Base-by-base conservation (phyloP, 495 filamentous ascomycete species). In the Xylaria intraflava region DNA sequence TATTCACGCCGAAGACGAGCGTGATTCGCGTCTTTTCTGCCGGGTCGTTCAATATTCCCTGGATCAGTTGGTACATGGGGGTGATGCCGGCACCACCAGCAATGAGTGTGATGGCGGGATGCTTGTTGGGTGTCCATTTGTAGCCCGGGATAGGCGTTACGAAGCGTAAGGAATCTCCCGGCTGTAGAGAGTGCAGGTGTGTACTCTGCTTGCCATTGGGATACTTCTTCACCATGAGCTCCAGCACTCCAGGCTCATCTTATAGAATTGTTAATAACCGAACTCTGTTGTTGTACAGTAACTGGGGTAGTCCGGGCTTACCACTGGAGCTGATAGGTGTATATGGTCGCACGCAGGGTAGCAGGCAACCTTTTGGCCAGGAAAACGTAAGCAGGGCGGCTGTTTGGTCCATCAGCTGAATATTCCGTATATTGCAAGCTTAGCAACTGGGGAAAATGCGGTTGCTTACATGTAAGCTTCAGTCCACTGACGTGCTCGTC, bases 1-100 rank as follows among this genome's bases (percentile, higher is more conserved):
- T 78, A 45, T 86, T 83, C 40, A 83, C 81, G 29, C 83, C 84
- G 62, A 83, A 86, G 7, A 87, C 70, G 0, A 87, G 71, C 0
- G 77, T 83, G 23, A 87, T 72, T 56, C 78, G 79, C 2, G 83
- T 86, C 29, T 69, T 72, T 48, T 87, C 84, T 2, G 72, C 61
- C 2, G 84, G 82, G 55, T 85, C 83, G 35, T 71, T 67, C 49
- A 87, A 69, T 54, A 85, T 83, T 29, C 81, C 81, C 44, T 73
- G 78, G 11, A 73, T 66, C 0, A 86, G 72, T 62, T 84, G 82
- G 60, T 78, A 83, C 55, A 82, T 79, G 26, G 83, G 82, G 3
- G 81, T 84, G 53, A 86, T 83, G 26, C 83, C 83, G 0, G 81
- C 80, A 12, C 82, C 83, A 26, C 83, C 83, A 17, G 83, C 81